Evolutionary conservation across 1,284 basidiomycete genomes (phyloP), one percentile per base, ranked within the genome.

Genomic region (Blastosporella zonata): DNA sequence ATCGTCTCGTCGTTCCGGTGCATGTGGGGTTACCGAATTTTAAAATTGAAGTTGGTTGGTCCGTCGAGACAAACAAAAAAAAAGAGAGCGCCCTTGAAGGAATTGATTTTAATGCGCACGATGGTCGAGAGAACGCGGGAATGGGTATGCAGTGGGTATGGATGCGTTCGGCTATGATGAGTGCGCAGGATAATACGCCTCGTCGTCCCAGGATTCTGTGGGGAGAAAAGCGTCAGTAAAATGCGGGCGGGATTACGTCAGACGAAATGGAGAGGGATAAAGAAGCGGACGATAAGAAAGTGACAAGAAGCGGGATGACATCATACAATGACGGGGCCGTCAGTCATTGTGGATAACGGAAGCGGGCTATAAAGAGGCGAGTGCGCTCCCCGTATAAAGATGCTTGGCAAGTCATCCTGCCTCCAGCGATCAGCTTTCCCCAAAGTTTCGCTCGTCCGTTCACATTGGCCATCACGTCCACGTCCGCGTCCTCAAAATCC

Each of bases 121-220:
- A n/a, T n/a, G n/a, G n/a, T n/a, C n/a, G n/a, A n/a, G n/a, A n/a
- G n/a, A n/a, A n/a, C n/a, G 18, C 15, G 27, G 39, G 3, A 41
- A 7, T 15, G n/a, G 28, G 40, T 2, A 35, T 34, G 27, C 17
- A 10, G 28, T 4, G 21, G 3, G 21, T 29, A 10, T 43, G 3
- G 20, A 13, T 12, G 20, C 10, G n/a, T 27, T 35, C 20, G 22
- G 38, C n/a, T 40, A 40, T 37, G 31, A 33, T 3, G 25, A 28
- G 43, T 47, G 53, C 47, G 51, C 49, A 8, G 60, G 60, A 54
- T 60, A 67, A 42, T 68, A 70, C 2, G 53, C 46, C 4, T 63
- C 62, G 20, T 71, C 69, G 49, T 64, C 66, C 69, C 69, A 71
- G 4, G 64, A 64, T 54, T 71, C 69, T 71, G 35, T 28, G 15